phyloP scores from a whole-genome alignment of 2,329 filamentous ascomycete species.

The Capronia coronata region DNA sequence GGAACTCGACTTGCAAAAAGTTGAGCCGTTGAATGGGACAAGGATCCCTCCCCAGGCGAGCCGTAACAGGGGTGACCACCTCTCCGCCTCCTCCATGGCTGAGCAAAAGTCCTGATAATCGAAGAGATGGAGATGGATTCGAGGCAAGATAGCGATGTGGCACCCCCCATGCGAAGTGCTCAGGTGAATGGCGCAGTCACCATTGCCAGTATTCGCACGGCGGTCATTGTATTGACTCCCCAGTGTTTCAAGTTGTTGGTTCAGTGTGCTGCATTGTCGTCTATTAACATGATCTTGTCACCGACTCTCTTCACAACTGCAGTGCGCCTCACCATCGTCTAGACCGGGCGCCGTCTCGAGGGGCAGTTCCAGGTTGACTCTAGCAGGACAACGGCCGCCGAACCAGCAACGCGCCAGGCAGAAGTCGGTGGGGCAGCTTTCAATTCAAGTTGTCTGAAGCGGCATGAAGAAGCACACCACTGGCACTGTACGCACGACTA shows the following conservation, averaged over 20 bases:
- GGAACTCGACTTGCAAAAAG: background rate
- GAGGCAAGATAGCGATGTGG: background rate
- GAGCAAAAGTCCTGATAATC: background rate
- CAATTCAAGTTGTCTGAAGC: background rate
- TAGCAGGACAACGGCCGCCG: background rate
- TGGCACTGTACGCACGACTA: background rate
- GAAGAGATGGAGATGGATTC: background rate
- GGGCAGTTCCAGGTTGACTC: background rate
- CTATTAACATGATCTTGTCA: background rate
- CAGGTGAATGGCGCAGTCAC: background rate
- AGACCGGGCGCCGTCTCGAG: background rate
- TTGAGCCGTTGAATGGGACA: background rate
- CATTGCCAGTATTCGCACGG: background rate
- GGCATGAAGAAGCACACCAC: background rate
- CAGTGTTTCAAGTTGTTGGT: background rate
- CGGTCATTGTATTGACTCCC: background rate
- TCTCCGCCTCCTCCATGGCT: background rate
- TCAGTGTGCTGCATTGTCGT: too few species aligned
- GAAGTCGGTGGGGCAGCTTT: background rate
- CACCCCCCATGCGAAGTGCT: background rate
- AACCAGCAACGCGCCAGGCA: background rate
- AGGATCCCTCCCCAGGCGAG: background rate
- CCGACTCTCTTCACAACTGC: background rate
- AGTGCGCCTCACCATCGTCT: background rate
- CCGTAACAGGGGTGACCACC: background rate